Evolutionary conservation across 768 basidiomycete species (phyloP), one percentile per base, ranked within the genome.

Genomic region (Polyporus arcularius): DNA sequence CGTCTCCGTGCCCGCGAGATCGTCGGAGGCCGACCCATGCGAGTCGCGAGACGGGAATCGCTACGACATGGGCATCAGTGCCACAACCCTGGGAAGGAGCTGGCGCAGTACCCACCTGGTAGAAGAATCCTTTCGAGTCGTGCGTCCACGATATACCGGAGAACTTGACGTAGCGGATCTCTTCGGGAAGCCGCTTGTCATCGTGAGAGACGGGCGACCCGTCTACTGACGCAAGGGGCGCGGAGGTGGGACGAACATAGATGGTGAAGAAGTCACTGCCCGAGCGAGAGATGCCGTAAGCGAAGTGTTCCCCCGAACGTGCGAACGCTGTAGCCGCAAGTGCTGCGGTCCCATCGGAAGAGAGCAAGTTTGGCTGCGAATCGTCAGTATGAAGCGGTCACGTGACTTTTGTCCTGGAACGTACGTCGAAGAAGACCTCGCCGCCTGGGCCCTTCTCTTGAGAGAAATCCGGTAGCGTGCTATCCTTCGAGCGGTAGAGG

Each of bases 71-170:
- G 57, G 28, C 26, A 47, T 38, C 43, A 60, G 51, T 39, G 41
- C 38, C 16, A 30, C 50, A 43, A 5, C 48, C 21, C 35, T 56
- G 54, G 38, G 51, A 49, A 49, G 31, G 7, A 52, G 26, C 16
- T 39, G 51, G 50, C 43, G 43, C 18, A n/a, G 35, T 18, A 68
- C 72, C 21, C 52, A 79, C 79, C 78, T 92, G 91, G 71, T 94
- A 94, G 74, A 94, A 91, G 73, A 94, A 92, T 1, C 92, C 92
- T 62, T 85, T 86, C 56, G 85, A 87, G 72, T 93, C 90, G 57
- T 85, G 83, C 4, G 86, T 86, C 92, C 92, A 94, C 30, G 78
- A 76, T 45, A 92, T 79, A 11, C 77, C 73, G 0, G 87, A 88
- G 73, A 91, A 92, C 71, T 94, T 94, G 63, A 90, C 88, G 68